A percentile compares a stretch with the other conserved stretches of the same genome.
Evolutionary conservation across 2,329 filamentous ascomycete species (phyloP).

Genomic region (Bertia moriformis): DNA sequence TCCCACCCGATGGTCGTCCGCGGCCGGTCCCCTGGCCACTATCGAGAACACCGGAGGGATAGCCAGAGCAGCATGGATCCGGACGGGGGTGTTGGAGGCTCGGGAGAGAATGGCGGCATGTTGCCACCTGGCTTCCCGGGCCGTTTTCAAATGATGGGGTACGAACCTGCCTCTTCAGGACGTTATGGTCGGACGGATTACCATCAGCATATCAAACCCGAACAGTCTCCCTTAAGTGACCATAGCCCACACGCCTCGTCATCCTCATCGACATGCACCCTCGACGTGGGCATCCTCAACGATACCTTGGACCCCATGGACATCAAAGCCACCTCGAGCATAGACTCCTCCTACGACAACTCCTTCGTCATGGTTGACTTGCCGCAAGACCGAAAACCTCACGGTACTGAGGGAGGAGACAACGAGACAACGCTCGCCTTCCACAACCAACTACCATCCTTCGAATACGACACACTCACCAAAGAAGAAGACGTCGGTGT

Average conservation of each 20-base stretch:
- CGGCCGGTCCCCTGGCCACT: slow-evolving; percentile 49
- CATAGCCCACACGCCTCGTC: not conserved
- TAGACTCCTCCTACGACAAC: not conserved
- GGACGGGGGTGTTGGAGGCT: slow-evolving; percentile 7
- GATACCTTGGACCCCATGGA: slow-evolving; percentile 1
- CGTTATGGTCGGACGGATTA: not conserved
- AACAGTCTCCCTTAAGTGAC: not conserved
- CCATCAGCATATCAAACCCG: not conserved
- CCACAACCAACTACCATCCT: slow-evolving; percentile 4
- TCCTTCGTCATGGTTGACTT: not conserved
- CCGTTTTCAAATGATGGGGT: not conserved
- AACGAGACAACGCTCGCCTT: slow-evolving; percentile 6
- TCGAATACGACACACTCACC: not conserved
- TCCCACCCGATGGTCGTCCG: slow-evolving; percentile 54
- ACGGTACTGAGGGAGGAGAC: too few relatives aligned
- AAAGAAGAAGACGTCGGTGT: not conserved
- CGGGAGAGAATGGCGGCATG: not conserved
- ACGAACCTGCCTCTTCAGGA: not conserved
- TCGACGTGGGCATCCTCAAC: not conserved
- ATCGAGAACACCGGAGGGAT: slow-evolving; percentile 35
- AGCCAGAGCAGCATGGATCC: slow-evolving; percentile 37
- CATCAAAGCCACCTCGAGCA: not conserved
- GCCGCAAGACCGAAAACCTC: too few relatives aligned
- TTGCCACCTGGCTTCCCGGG: not conserved
- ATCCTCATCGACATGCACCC: not conserved